Evolutionary conservation across 345 rosid species (phyloP), one percentile per base, ranked within the genome.

Genomic region (Eucalyptus rudis): DNA sequence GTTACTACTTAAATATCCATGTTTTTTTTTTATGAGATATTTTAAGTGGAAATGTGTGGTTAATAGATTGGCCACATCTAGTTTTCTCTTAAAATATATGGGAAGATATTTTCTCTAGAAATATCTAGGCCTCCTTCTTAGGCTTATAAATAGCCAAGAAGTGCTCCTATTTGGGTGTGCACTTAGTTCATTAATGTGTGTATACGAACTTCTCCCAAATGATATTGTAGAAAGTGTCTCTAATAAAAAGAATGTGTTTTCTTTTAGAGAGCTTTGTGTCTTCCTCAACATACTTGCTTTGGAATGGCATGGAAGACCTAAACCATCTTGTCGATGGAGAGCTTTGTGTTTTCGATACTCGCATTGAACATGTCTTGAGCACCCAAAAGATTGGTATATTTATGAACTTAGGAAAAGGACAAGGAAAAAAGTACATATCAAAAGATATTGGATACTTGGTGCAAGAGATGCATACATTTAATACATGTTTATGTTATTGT

Each of bases 341-440:
- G 51, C 49, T 47, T 10, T 47, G 49, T 47, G 49, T 47, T 47
- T 47, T 47, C 49, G 4, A 47, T 49, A 19, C 94, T 95, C 3
- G 94, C 96, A 11, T 92, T 15, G 89, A 93, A 94, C 71, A 91
- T 87, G 89, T 93, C 94, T 93, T 92, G 87, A 14, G 25, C 29
- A 24, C 62, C 62, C 62, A 24, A 56, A 22, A 56, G 27, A 56
- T 56, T 22, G 29, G 29, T 56, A 56, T 56, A 24, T 3, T 56
- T 10, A 56, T 13, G 62, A 56, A 56, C 62, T 56, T 56, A 56
- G 62, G 2, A 56, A 56, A 56, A 56, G 29, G 29, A 24, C 29
- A 56, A 24, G 29, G 29, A 25, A 56, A 56, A 56, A 56, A 9
- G 62, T 56, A 56, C 29, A 2, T 2, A 56, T 24, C 62, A 56